Conservation (phyloP, 1,284 basidiomycete genomes). For the Ganoderma resinaceum region DNA sequence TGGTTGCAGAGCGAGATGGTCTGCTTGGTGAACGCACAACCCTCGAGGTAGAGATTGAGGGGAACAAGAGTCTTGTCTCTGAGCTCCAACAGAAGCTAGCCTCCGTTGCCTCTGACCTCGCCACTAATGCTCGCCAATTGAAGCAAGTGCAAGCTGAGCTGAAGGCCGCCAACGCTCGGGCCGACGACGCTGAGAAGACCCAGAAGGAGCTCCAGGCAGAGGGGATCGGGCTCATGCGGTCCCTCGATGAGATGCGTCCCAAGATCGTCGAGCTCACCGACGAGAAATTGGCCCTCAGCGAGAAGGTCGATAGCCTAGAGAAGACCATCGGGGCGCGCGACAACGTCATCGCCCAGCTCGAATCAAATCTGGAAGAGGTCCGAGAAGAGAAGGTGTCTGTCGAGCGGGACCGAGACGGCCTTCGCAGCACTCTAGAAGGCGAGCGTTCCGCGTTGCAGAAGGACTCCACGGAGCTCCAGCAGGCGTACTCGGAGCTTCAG, state of each 20-base stretch:
- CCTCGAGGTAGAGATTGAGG: constrained; percentile 55
- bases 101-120: constrained; percentile 60
- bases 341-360: constrained; percentile 64
- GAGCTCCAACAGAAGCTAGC: constrained; percentile 65
- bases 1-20: constrained; percentile 53
- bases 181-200: constrained; percentile 74
- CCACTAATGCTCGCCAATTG: constrained; percentile 59
- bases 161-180: constrained; percentile 64
- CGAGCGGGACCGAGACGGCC: constrained; percentile 51
- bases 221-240: constrained; percentile 73
- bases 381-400: constrained; percentile 55
- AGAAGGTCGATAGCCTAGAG: constrained; percentile 64
- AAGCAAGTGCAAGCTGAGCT: constrained; percentile 69
- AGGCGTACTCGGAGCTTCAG: constrained; percentile 67
- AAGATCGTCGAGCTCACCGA: constrained; percentile 82
- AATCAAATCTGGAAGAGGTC: constrained; percentile 60
- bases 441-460: constrained; percentile 56
- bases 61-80: constrained; percentile 51
- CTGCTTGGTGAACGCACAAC: constrained; percentile 55
- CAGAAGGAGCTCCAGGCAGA: constrained; percentile 77
- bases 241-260: constrained; percentile 84
- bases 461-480: constrained; percentile 63
- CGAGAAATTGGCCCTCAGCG: constrained; percentile 69
- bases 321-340: constrained; percentile 62
- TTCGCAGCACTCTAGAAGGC: constrained; percentile 53